Evolutionary conservation across 2,329 filamentous ascomycete genomes (phyloP).

Genomic region (Aspergillus arachidicola): DNA sequence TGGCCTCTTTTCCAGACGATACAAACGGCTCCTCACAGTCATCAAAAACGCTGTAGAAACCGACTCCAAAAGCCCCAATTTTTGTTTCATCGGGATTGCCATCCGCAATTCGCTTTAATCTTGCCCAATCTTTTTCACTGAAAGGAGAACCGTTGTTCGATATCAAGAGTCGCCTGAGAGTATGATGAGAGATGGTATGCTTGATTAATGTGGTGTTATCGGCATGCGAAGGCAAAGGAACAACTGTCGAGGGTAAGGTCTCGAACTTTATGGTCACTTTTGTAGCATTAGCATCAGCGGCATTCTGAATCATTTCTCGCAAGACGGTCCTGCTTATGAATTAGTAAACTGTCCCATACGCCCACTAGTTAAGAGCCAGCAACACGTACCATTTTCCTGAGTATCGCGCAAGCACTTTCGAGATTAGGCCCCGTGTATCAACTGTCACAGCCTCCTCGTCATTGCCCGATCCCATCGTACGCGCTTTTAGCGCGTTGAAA

Average conservation of each 20-base stretch:
- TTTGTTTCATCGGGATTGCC: constrained; percentile 99
- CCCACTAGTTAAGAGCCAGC: not conserved
- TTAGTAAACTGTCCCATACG: constrained; percentile 29
- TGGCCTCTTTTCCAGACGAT: constrained; percentile 85
- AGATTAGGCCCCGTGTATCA: constrained; percentile 93
- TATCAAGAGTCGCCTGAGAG: constrained; percentile 81
- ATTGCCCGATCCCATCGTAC: constrained; percentile 80
- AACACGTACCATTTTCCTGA: constrained; percentile 84
- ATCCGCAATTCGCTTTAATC: constrained; percentile 95
- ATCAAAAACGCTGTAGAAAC: constrained; percentile 97
- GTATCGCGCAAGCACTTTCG: constrained; percentile 95
- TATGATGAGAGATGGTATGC: constrained; percentile 82
- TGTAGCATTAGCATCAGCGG: constrained; percentile 91
- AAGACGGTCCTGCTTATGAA: constrained; percentile 58
- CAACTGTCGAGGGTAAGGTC: constrained; percentile 77
- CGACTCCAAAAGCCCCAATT: constrained; percentile 97
- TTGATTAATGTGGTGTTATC: constrained; percentile 74
- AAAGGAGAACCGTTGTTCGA: constrained; percentile 92
- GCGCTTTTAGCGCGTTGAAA: constrained; percentile 73
- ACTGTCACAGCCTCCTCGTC: constrained; percentile 98
- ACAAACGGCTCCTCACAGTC: constrained; percentile 98
- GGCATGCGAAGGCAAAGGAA: constrained; percentile 68
- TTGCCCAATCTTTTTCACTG: constrained; percentile 85
- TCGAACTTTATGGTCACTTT: constrained; percentile 92
- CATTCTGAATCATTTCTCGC: constrained; percentile 95